phyloP scores from a whole-genome alignment of 345 rosid genomes.

The Kernera saxatilis region DNA sequence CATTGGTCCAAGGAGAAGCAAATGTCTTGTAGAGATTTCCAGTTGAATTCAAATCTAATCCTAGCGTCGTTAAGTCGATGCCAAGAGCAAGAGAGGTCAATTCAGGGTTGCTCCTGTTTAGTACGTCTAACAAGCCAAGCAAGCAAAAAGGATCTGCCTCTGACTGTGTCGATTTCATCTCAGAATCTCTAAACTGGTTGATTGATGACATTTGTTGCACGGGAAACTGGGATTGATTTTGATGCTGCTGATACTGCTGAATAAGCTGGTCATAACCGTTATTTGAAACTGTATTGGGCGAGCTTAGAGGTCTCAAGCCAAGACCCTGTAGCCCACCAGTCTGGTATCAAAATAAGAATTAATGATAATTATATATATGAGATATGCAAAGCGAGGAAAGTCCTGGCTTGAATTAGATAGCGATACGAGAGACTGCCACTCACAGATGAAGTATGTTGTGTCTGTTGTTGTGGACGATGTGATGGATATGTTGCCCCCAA shows the following conservation, averaged over 20 bases:
- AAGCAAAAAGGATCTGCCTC: conserved; percentile 74
- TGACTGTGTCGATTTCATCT: conserved; percentile 68
- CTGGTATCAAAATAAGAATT: conserved; percentile 33
- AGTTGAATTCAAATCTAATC: conserved; percentile 83
- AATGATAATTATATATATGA: background rate
- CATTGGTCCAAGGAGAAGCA: conserved; percentile 98
- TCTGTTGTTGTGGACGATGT: conserved; percentile 88
- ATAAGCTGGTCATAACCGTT: conserved; percentile 79
- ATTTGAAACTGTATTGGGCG: conserved; percentile 61
- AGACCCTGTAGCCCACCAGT: conserved; percentile 84
- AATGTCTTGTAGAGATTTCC: conserved; percentile 96
- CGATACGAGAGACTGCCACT: conserved; percentile 60
- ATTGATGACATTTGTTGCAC: conserved; percentile 81
- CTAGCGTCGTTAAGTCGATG: conserved; percentile 90
- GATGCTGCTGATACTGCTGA: conserved; percentile 90
- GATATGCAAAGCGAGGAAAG: background rate
- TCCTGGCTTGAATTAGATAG: conserved; percentile 16
- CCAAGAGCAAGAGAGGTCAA: conserved; percentile 81
- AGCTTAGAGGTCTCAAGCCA: conserved; percentile 80
- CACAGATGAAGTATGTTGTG: conserved; percentile 73
- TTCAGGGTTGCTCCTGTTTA: conserved; percentile 77
- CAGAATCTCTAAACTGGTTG: conserved; percentile 85
- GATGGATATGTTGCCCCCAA: conserved; percentile 78
- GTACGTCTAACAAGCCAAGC: conserved; percentile 72
- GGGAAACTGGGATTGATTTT: conserved; percentile 80